These are phyloP conservation scores for Komagataella mondaviorum DNA, from an alignment of 805 yeast species.

Conservation along the genomic window DNA sequence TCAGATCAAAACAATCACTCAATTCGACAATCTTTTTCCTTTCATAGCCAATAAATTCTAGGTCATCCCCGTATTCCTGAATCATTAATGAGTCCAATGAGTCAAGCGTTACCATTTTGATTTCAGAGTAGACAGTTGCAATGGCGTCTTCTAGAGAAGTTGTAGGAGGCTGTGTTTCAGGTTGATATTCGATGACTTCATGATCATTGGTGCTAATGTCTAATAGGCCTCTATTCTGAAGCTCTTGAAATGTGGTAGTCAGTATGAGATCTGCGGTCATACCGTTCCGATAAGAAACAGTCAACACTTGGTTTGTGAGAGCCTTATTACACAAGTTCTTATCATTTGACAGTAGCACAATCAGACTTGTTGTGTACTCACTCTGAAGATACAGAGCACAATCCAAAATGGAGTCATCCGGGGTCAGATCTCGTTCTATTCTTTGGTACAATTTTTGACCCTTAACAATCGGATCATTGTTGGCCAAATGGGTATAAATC, in stretches of 20 bases:
- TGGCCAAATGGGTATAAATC: slow-evolving; percentile 52
- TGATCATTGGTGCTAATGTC: neutral
- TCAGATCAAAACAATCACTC: slow-evolving; percentile 24
- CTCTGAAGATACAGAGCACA: slow-evolving; percentile 58
- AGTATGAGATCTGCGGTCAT: slow-evolving; percentile 34
- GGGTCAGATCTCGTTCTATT: slow-evolving; percentile 26
- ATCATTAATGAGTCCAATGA: slow-evolving; percentile 38
- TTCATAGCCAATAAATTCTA: slow-evolving; percentile 36
- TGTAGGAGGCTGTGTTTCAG: neutral
- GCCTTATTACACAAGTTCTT: slow-evolving; percentile 75
- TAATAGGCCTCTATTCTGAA: neutral
- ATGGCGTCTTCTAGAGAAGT: slow-evolving; percentile 9
- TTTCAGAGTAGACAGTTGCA: slow-evolving; percentile 23
- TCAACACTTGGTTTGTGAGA: slow-evolving; percentile 45
- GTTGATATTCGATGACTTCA: neutral
- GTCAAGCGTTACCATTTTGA: slow-evolving; percentile 23
- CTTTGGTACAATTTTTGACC: slow-evolving; percentile 54
- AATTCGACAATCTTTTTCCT: slow-evolving; percentile 20
- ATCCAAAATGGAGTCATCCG: slow-evolving; percentile 80
- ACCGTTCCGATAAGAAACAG: slow-evolving; percentile 37
- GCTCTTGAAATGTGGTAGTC: slow-evolving; percentile 22
- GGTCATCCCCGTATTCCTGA: slow-evolving; percentile 44
- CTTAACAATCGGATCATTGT: slow-evolving; percentile 30
- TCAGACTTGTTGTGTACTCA: slow-evolving; percentile 20
- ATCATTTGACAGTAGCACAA: slow-evolving; percentile 68